Base-by-base conservation (phyloP, 2,329 filamentous ascomycete genomes). In the Hysterium pulicare region DNA sequence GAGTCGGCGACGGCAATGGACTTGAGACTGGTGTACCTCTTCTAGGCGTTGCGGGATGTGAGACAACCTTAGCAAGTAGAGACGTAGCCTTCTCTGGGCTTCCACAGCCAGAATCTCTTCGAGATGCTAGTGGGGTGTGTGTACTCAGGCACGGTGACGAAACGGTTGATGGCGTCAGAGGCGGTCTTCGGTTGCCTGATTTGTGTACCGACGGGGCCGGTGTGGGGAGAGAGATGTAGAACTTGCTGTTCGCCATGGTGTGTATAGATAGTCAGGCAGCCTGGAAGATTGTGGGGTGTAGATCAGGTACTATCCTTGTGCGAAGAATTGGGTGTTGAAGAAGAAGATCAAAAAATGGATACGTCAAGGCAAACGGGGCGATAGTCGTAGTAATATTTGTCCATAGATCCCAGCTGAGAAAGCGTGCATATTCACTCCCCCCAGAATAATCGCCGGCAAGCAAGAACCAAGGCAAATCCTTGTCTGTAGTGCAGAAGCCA, bases 141-240 rank as follows among this genome's bases (percentile, higher is more conserved):
- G 68, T 67, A 33, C 66, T 70, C 38, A 72, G 57, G 41, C 67
- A 71, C 42, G 70, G 68, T 38, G 70, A 70, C 28, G 69, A 71
- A 26, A 71, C 68, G 35, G 68, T 71, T 21, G 70, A 70, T 46
- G 69, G 69, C 38, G 69, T 71, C 43, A 72, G 61, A 57, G 70
- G 68, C 43, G 68, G 67, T 34, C 69, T 67, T 44, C 68, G 64
- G 52, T 57, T 65, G 55, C 53, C 59, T 53, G 62, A 57, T 54
- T 59, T 56, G 37, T 55, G 57, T 44, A 54, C 58, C 38, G 58
- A 51, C 26, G 64, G 62, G 44, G 62, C 55, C 42, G 61, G 62
- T 21, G 61, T 60, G 35, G 64, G 62, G 23, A 67, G 59, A 42
- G 64, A 62, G 50, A 62, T 65, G 58, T 67, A 67, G 54, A 64